A percentile compares a stretch with the other conserved stretches of the same genome.
phyloP scores from a whole-genome alignment of 106 monocot species.

The Dioscorea alata region DNA sequence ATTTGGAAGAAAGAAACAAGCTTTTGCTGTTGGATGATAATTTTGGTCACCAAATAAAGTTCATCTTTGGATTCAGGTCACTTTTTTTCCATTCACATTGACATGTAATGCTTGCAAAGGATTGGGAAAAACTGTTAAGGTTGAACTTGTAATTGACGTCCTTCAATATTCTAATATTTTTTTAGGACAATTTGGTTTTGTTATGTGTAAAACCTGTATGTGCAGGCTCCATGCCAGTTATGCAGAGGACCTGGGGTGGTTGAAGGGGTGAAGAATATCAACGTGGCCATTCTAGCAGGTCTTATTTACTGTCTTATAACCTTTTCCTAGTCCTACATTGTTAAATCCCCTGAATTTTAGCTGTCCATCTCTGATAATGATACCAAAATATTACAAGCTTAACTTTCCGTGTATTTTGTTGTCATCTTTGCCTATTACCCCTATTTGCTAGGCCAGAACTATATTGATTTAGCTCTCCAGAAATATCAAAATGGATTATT shows the following conservation, averaged over 20 bases:
- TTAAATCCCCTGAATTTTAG: too few species aligned
- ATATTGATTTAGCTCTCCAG: too few species aligned
- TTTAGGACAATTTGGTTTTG: background rate
- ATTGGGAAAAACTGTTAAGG: constrained; percentile 77
- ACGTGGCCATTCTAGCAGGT: constrained; percentile 86
- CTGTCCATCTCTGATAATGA: too few species aligned
- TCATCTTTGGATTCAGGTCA: constrained; percentile 45
- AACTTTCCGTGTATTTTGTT: too few species aligned
- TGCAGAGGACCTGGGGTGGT: constrained; percentile 79
- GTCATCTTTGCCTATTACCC: too few species aligned
- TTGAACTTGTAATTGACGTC: constrained; percentile 13
- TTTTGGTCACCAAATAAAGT: background rate
- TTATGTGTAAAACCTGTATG: background rate
- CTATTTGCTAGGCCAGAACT: too few species aligned
- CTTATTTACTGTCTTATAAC: background rate
- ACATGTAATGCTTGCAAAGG: constrained; percentile 78
- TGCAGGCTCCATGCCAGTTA: constrained; percentile 54
- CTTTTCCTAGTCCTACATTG: background rate
- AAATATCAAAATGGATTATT: too few species aligned
- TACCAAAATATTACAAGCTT: too few species aligned
- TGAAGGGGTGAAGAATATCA: constrained; percentile 61
- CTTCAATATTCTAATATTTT: background rate
- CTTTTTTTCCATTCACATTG: constrained; percentile 76
- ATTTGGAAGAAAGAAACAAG: too few species aligned
- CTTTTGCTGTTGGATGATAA: too few species aligned